Percentiles rank a stretch among this genome's conserved stretches.
Evolutionary conservation across 2,329 filamentous ascomycete genomes (phyloP).

Genomic region (Xylaria digitata): DNA sequence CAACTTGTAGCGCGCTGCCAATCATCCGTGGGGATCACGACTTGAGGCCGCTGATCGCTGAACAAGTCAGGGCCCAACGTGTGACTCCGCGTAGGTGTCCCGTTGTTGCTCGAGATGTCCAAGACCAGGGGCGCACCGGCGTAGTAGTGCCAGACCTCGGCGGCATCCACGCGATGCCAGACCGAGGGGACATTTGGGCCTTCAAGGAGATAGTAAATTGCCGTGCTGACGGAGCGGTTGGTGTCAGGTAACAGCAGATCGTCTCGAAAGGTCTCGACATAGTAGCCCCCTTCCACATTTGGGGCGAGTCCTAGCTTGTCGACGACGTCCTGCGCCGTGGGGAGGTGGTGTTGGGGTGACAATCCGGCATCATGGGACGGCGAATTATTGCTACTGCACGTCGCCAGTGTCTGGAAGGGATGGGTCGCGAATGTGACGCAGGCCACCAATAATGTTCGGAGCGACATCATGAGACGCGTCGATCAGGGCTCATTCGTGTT

Average conservation of each 20-base stretch:
- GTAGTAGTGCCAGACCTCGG: slow-evolving; percentile 66
- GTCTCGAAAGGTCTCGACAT: slow-evolving; percentile 60
- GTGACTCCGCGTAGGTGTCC: slow-evolving; percentile 50
- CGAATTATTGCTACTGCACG: slow-evolving; percentile 1
- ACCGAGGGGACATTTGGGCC: slow-evolving; percentile 55
- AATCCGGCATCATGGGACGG: background rate
- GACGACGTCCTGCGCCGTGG: slow-evolving; percentile 59
- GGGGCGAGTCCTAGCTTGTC: slow-evolving; percentile 56
- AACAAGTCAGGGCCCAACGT: slow-evolving; percentile 59
- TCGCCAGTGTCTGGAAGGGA: slow-evolving; percentile 13
- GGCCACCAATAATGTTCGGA: slow-evolving; percentile 20
- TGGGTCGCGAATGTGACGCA: slow-evolving; percentile 30
- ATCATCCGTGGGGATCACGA: slow-evolving; percentile 53
- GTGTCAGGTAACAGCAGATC: slow-evolving; percentile 33
- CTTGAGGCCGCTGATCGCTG: slow-evolving; percentile 56
- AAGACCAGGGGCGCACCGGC: slow-evolving; percentile 62
- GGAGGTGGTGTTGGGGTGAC: background rate
- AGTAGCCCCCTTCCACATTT: slow-evolving; percentile 63
- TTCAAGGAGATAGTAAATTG: slow-evolving; percentile 63
- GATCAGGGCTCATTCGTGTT: slow-evolving; percentile 7
- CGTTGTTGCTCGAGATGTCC: slow-evolving; percentile 58
- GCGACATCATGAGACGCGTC: slow-evolving; percentile 22
- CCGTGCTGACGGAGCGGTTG: slow-evolving; percentile 60
- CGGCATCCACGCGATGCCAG: slow-evolving; percentile 64
- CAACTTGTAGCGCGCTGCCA: slow-evolving; percentile 61